These are phyloP conservation scores for Candida quercuum DNA, from an alignment of 805 yeast genomes.

Conservation along the genomic window DNA sequence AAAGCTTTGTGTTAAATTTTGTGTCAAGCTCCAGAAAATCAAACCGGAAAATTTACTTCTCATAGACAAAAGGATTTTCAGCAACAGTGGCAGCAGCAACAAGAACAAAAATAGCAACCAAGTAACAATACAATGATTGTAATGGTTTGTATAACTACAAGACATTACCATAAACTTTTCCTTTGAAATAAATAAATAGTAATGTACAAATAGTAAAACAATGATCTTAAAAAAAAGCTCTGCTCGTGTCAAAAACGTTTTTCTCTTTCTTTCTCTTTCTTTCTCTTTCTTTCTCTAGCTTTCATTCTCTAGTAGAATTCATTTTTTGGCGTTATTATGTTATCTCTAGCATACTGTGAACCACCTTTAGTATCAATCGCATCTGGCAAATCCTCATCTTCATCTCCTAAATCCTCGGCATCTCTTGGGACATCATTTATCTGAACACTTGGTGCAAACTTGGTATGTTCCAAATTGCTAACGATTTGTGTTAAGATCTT, in stretches of 20 bases:
- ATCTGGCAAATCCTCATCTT: constrained; percentile 72
- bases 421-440: constrained; percentile 86
- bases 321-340: constrained; percentile 59
- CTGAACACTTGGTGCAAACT: constrained; percentile 96
- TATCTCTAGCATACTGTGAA: constrained; percentile 78
- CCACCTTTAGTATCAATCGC: constrained; percentile 92
- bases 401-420: constrained; percentile 81
- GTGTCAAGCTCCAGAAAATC: too few species aligned
- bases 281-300: not conserved
- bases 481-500: constrained; percentile 75
- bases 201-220: not conserved
- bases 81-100: too few species aligned
- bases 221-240: not conserved
- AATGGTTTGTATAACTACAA: too few species aligned
- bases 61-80: too few species aligned
- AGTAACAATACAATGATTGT: too few species aligned
- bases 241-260: not conserved
- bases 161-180: too few species aligned
- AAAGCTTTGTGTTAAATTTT: too few species aligned
- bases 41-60: too few species aligned
- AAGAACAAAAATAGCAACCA: too few species aligned
- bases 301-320: constrained; percentile 51
- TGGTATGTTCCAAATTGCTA: constrained; percentile 79
- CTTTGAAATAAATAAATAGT: not conserved
- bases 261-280: not conserved